Base-by-base conservation (phyloP, 164 flowering plant genomes). In the Macadamia tetraphylla region DNA sequence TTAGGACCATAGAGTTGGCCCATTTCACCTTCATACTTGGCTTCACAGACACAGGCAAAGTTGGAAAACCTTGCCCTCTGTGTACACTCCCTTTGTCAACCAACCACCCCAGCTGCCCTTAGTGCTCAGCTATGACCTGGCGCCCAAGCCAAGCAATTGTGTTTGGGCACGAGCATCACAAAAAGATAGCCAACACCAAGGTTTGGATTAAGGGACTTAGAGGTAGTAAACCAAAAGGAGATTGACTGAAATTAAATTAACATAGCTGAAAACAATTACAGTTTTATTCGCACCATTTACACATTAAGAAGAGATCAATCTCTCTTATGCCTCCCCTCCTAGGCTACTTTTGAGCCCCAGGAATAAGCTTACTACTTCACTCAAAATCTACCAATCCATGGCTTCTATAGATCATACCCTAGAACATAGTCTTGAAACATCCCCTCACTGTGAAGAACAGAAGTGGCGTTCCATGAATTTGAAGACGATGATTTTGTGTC, bases 401-500 rank as follows among this genome's bases (percentile, higher is more conserved):
- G 32, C 6, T 51, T 30, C 64, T 70, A 78, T 71, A 83, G 52
- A 74, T 77, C 78, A 75, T 79, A 77, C 30, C 80, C 83, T 63
- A 82, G 51, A 60, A 63, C 80, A 81, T 77, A 87, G 59, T 85
- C 89, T 74, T 76, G 87, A 72, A 84, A 85, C 76, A 88, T 72
- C 55, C 70, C 83, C 58, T 77, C 74, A 17, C 71, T 67, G 30
- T 74, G 83, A 73, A 77, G 70, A 53, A 63, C 68, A 62, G 81
- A 75, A 57, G 77, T 46, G 3, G 94, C 82, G 63, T 81, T 86
- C 95, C 93, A 88, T 5, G 90, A 84, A 75, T 69, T 81, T 2
- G 87, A 83, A n/a, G 90, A 78, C 7, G 84, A 73, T 5, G 88
- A 82, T 71, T 78, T 83, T 6, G 81, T 55, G 30, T 81, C 88